Percentiles rank a stretch among this genome's conserved stretches.
These are phyloP conservation scores for Gracilariopsis chorda DNA, from an alignment of 23 red algal species.

Conservation along the genomic window DNA sequence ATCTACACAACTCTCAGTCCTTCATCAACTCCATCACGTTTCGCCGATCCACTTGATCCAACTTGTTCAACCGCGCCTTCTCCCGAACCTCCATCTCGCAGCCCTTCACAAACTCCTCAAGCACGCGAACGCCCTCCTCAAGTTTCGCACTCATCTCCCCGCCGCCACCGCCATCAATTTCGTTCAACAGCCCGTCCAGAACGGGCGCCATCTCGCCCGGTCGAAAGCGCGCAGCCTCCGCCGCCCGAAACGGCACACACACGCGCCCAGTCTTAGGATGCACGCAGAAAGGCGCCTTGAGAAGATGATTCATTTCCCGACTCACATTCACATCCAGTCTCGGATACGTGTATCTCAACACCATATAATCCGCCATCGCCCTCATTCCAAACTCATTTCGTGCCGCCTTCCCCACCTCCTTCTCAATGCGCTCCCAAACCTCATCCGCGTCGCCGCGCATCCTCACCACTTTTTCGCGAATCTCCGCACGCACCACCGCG, in stretches of 20 bases:
- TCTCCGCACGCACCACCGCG: not conserved
- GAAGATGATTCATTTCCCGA: constrained; percentile 84
- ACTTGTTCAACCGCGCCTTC: not conserved
- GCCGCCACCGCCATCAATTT: constrained; percentile 29
- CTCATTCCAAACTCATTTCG: constrained; percentile 1
- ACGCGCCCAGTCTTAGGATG: constrained; percentile 93
- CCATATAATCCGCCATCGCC: constrained; percentile 49
- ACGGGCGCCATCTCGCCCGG: constrained; percentile 57
- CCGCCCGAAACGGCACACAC: constrained; percentile 87
- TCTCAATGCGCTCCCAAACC: constrained; percentile 65
- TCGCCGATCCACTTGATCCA: constrained; percentile 15
- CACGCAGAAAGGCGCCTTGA: constrained; percentile 96
- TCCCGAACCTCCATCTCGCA: not conserved
- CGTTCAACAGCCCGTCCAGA: constrained; percentile 45
- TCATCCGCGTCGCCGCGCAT: not conserved
- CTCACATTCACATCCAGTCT: constrained; percentile 92
- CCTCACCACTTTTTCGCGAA: not conserved
- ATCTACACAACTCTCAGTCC: not conserved
- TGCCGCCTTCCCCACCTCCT: constrained; percentile 17
- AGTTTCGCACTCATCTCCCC: not conserved
- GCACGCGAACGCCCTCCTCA: constrained; percentile 13
- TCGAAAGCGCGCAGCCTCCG: constrained; percentile 38
- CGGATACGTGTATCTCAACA: constrained; percentile 87
- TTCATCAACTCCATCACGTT: not conserved
- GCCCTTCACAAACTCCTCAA: constrained; percentile 47